A percentile compares a stretch with the other conserved stretches of the same genome.
Evolutionary conservation across 129 eudicot genomes (phyloP).

Genomic region (Saposhnikovia divaricata): DNA sequence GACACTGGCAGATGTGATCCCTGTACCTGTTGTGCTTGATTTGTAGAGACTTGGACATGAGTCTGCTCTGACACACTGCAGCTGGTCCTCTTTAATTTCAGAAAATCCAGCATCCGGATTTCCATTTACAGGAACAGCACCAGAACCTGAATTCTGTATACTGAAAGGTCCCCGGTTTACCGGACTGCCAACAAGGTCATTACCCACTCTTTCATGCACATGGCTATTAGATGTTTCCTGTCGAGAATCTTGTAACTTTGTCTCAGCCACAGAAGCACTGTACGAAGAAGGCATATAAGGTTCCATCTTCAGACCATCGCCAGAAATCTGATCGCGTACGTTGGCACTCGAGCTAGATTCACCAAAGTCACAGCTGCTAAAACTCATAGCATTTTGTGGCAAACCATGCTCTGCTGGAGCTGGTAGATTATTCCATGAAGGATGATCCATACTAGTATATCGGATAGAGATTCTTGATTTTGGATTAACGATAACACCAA

Average conservation of each 20-base stretch:
- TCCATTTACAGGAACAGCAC: slow-evolving; percentile 5
- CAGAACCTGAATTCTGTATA: slow-evolving; percentile 24
- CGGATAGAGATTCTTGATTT: slow-evolving; percentile 44
- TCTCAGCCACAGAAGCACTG: slow-evolving; percentile 12
- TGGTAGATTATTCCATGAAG: slow-evolving; percentile 40
- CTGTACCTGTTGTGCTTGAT: not conserved
- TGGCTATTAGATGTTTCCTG: slow-evolving; percentile 25
- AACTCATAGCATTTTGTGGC: slow-evolving; percentile 31
- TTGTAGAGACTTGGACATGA: not conserved
- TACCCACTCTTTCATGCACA: slow-evolving; percentile 10
- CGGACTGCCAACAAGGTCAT: slow-evolving; percentile 22
- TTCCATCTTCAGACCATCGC: slow-evolving; percentile 26
- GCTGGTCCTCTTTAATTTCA: not conserved
- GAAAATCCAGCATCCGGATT: not conserved
- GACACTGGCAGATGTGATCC: slow-evolving; percentile 20
- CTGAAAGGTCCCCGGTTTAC: slow-evolving; percentile 12
- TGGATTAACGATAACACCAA: slow-evolving; percentile 45
- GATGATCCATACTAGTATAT: slow-evolving; percentile 36
- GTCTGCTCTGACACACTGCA: not conserved
- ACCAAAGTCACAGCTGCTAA: slow-evolving; percentile 55
- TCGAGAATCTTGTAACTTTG: slow-evolving; percentile 28
- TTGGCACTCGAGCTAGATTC: slow-evolving; percentile 71
- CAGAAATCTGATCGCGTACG: slow-evolving; percentile 25
- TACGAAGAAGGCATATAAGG: slow-evolving; percentile 28
- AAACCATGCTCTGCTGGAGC: slow-evolving; percentile 53